phyloP scores from a whole-genome alignment of 345 rosid species.

The Mallotus nudiflorus region DNA sequence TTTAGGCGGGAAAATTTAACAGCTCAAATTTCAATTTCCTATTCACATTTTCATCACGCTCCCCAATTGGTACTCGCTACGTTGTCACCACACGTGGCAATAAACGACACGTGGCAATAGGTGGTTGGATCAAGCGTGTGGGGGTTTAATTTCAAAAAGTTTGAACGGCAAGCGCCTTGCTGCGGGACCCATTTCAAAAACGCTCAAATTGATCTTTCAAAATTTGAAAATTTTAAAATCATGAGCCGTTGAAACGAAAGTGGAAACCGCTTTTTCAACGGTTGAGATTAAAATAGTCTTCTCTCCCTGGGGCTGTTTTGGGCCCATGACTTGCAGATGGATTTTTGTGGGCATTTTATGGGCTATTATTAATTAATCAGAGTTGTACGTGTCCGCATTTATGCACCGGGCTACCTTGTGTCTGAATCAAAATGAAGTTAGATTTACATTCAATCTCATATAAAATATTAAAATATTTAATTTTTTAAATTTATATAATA shows the following conservation, averaged over 20 bases:
- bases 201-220: constrained; percentile 10
- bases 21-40: constrained; percentile 16
- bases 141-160: not conserved
- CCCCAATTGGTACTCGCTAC: not conserved
- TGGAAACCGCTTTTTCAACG: not conserved
- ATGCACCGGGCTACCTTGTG: not conserved
- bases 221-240: constrained; percentile 23
- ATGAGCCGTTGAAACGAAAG: constrained; percentile 14
- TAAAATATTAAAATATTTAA: no score
- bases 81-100: not conserved
- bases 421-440: no score
- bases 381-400: not conserved
- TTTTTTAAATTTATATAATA: no score
- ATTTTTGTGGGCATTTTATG: not conserved
- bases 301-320: not conserved
- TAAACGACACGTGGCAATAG: not conserved
- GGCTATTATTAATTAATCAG: not conserved
- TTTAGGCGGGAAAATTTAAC: constrained; percentile 27
- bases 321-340: not conserved
- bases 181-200: constrained; percentile 4
- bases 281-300: not conserved
- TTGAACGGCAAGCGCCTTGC: constrained; percentile 7
- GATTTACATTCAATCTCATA: no score
- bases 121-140: not conserved
- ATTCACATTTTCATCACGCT: not conserved